Evolutionary conservation across 73 alveolate genomes (phyloP).

Genomic region (Tetrahymena elliotti): DNA sequence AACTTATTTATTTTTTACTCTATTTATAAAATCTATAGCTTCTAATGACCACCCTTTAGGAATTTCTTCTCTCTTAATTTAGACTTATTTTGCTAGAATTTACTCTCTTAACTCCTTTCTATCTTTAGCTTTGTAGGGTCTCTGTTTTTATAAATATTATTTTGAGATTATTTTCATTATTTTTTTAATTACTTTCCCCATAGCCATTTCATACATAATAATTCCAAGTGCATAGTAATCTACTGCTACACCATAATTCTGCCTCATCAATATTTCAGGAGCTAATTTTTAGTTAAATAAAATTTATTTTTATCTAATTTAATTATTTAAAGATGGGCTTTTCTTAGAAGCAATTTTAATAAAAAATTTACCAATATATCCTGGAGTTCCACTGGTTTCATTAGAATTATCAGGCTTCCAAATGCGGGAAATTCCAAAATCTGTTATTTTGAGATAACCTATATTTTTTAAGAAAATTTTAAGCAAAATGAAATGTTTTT

Average conservation of each 20-base stretch:
- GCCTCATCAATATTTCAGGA: constrained; percentile 80
- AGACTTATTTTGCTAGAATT: constrained; percentile 59
- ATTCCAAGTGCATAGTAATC: constrained; percentile 95
- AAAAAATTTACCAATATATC: constrained; percentile 55
- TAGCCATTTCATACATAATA: constrained; percentile 75
- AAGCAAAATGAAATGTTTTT: not conserved
- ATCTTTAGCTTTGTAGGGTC: constrained; percentile 85
- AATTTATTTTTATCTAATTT: not conserved
- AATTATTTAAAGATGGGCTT: too few species aligned
- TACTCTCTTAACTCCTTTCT: constrained; percentile 72
- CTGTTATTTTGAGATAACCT: constrained; percentile 81
- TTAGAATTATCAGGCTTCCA: constrained; percentile 73
- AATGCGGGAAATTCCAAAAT: constrained; percentile 84
- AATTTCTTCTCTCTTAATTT: constrained; percentile 61
- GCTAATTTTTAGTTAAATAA: constrained; percentile 20
- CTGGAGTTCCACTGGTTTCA: constrained; percentile 89
- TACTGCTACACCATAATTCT: constrained; percentile 68
- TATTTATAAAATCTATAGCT: constrained; percentile 93
- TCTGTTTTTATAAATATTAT: constrained; percentile 48
- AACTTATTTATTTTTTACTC: not conserved
- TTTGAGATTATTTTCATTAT: not conserved
- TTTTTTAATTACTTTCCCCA: constrained; percentile 40
- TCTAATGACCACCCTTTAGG: constrained; percentile 95
- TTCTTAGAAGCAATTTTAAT: too few species aligned
- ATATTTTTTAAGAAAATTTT: not conserved